Evolutionary conservation across 2,329 filamentous ascomycete species (phyloP).

Genomic region (Xylaria sp.): DNA sequence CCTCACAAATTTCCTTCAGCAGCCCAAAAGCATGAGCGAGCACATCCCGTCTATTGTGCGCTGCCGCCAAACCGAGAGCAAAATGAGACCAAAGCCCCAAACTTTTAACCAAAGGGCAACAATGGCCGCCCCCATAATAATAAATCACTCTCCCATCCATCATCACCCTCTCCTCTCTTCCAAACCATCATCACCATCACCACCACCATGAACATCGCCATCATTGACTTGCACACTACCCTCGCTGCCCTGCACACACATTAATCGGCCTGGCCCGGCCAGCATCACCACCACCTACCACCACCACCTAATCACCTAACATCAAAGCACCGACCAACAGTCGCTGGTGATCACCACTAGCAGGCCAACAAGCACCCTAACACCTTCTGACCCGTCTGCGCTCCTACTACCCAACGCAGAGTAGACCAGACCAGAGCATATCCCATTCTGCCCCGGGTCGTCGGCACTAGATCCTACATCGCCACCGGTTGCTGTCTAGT

Average conservation of each 20-base stretch:
- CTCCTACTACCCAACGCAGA: background rate
- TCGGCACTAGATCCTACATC: slow-evolving; percentile 20
- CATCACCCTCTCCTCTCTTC: slow-evolving; percentile 38
- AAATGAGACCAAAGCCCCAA: slow-evolving; percentile 54
- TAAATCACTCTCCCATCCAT: slow-evolving; percentile 44
- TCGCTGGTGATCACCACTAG: background rate
- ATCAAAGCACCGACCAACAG: slow-evolving; percentile 13
- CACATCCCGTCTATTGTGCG: slow-evolving; percentile 47
- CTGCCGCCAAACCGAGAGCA: slow-evolving; percentile 47
- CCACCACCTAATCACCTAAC: slow-evolving; percentile 33
- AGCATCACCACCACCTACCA: slow-evolving; percentile 36
- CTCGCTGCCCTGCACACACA: slow-evolving; percentile 36
- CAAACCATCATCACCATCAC: slow-evolving; percentile 32
- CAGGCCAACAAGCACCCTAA: background rate
- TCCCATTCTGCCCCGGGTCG: background rate
- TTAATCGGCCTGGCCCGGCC: slow-evolving; percentile 35
- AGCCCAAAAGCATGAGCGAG: slow-evolving; percentile 46
- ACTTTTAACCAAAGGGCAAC: slow-evolving; percentile 48
- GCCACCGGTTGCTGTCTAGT: slow-evolving; percentile 21
- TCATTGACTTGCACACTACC: slow-evolving; percentile 32
- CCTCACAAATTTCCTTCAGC: slow-evolving; percentile 45
- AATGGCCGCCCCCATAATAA: slow-evolving; percentile 54
- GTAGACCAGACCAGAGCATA: background rate
- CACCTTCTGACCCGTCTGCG: too few species aligned
- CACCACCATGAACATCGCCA: slow-evolving; percentile 36